These are phyloP conservation scores for Nemania sp. DNA, from an alignment of 2,329 filamentous ascomycete species.

Conservation along the genomic window DNA sequence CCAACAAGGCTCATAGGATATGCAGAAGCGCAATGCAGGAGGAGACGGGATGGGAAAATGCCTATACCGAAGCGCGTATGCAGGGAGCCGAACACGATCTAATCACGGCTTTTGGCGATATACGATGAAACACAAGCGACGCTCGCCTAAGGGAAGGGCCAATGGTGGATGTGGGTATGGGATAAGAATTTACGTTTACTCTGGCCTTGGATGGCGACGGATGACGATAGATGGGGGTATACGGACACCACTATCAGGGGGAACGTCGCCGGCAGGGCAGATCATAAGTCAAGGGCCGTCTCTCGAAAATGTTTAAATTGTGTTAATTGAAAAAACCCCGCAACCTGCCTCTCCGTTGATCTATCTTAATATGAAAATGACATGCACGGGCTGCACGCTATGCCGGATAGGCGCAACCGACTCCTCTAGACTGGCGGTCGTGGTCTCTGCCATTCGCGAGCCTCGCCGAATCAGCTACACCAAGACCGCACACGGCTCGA, in stretches of 20 bases:
- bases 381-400: constrained; percentile 28
- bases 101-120: no score
- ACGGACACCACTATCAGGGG: constrained; percentile 4
- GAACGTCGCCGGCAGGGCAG: constrained; percentile 1
- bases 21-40: constrained; percentile 5
- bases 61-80: constrained; percentile 18
- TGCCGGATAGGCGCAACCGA: constrained; percentile 7
- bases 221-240: constrained; percentile 13
- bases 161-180: constrained; percentile 12
- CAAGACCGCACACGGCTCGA: constrained; percentile 15
- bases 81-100: constrained; percentile 18
- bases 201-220: constrained; percentile 1
- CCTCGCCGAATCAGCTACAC: constrained; percentile 20
- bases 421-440: constrained; percentile 18
- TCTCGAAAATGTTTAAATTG: constrained; percentile 12
- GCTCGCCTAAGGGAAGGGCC: not conserved
- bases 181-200: constrained; percentile 9
- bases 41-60: constrained; percentile 8
- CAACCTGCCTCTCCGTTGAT: constrained; percentile 18
- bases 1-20: constrained; percentile 1
- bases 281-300: constrained; percentile 9
- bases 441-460: constrained; percentile 19
- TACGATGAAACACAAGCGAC: constrained; percentile 13
- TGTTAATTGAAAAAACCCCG: constrained; percentile 17
- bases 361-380: constrained; percentile 16